Evolutionary conservation across 2,329 filamentous ascomycete genomes (phyloP), one percentile per base, ranked within the genome.

Genomic region (Ceratocystis lukuohia): DNA sequence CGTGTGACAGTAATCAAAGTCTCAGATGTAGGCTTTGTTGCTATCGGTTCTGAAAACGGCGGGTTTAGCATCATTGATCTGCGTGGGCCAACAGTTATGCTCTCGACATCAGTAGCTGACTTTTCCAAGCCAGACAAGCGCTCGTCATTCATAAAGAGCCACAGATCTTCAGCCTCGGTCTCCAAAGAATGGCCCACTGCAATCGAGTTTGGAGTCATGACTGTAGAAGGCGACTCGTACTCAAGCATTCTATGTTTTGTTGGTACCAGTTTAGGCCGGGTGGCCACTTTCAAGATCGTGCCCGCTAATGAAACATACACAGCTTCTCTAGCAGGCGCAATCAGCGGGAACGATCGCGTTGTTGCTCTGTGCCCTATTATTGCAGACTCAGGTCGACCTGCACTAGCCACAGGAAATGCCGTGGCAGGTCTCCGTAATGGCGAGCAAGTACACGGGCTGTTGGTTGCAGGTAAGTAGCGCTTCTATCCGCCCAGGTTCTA

Each of bases 201-300:
- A 37, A 85, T 97, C 33, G 90, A 96, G 72, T 99, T 97, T 76
- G 91, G 90, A 65, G 90, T 96, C 61, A 87, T 99, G 85, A 95
- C 89, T 2, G 77, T 96, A 3, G 94, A 97, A 56, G 89, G 88
- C n/a, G 93, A 97, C 72, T 86, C 90, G 70, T 99, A 96, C 74
- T 97, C 94, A 1, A 96, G 91, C 72, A 96, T 99, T 66, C 85
- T 88, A 67, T 88, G 94, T 70, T 95, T 97, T 70, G 89, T 95
- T 1, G 94, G 94, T 22, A 97, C 94, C 0, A 92, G 87, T 70
- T 75, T 85, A 37, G 94, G 94, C 50, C 90, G 89, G 71, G 78
- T 97, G 20, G 85, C 87, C 5, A 97, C 93, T 0, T 93, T 97
- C 77, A 96, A 96, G 77, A 80, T 99, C 25, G 77, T 97, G 1